Percentiles rank a stretch among this genome's conserved stretches.
Conservation (phyloP, 352 stramenopile genomes). For the Pythium grandisporangium region DNA sequence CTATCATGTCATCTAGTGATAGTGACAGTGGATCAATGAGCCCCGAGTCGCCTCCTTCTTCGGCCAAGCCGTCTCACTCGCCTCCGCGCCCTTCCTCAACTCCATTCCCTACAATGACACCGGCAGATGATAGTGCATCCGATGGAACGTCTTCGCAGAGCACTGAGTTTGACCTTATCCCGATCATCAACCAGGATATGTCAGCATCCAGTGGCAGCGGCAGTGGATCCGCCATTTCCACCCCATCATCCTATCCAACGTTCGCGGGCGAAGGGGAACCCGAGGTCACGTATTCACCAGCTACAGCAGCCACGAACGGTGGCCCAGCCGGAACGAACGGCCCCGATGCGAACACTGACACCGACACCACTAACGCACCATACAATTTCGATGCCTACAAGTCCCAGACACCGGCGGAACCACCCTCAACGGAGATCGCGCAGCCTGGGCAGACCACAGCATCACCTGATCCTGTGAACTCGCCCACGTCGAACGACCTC, state of each 20-base stretch:
- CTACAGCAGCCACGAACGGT: neutral
- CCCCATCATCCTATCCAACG: neutral
- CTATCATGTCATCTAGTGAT: neutral
- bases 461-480: too few species aligned
- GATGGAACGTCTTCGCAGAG: neutral
- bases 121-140: neutral
- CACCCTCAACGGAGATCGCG: neutral
- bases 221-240: neutral
- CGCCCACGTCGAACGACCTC: neutral
- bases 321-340: neutral
- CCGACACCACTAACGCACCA: neutral
- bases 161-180: constrained; percentile 5
- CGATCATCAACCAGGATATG: neutral
- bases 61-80: too few species aligned
- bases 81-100: too few species aligned
- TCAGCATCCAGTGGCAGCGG: neutral
- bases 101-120: neutral
- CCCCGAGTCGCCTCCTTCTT: too few species aligned
- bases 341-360: neutral
- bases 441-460: too few species aligned
- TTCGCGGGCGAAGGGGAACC: neutral
- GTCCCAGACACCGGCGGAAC: neutral
- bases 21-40: too few species aligned
- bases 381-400: constrained; percentile 6
- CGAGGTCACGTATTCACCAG: neutral